Conservation (phyloP, 2,329 filamentous ascomycete species). For the Setomelanomma holmii region DNA sequence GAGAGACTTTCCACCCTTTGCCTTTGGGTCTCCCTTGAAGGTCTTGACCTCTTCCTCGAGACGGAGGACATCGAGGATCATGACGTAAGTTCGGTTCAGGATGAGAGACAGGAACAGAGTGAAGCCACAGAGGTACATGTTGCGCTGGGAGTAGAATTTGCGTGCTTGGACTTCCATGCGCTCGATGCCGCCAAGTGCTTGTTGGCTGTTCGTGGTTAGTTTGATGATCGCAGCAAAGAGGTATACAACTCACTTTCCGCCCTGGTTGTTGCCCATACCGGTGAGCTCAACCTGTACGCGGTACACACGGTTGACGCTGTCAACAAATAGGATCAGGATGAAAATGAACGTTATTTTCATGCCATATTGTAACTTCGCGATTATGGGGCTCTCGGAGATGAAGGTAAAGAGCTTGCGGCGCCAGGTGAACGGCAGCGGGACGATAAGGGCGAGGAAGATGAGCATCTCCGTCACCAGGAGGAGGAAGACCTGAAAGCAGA, state of each 20-base stretch:
- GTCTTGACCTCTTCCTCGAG: conserved; percentile 91
- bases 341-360: conserved; percentile 99
- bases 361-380: conserved; percentile 96
- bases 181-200: conserved; percentile 82
- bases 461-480: conserved; percentile 84
- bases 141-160: conserved; percentile 99
- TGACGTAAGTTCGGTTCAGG: conserved; percentile 97
- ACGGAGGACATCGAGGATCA: conserved; percentile 91
- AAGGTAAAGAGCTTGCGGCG: conserved; percentile 92
- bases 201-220: conserved; percentile 57
- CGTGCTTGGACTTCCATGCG: conserved; percentile 98
- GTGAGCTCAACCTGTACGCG: conserved; percentile 90
- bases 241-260: conserved; percentile 51
- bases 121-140: conserved; percentile 99
- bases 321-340: conserved; percentile 96
- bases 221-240: not conserved
- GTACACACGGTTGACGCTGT: conserved; percentile 96
- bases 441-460: conserved; percentile 78
- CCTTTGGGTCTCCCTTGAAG: conserved; percentile 71
- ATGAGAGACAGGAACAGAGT: conserved; percentile 98
- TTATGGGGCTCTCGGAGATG: conserved; percentile 84
- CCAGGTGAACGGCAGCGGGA: conserved; percentile 87
- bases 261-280: conserved; percentile 69
- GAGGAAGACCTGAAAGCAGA: conserved; percentile 72
- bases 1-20: conserved; percentile 72